These are phyloP conservation scores for Fraxinus baroniana DNA, from an alignment of 305 asterid species.

Conservation along the genomic window DNA sequence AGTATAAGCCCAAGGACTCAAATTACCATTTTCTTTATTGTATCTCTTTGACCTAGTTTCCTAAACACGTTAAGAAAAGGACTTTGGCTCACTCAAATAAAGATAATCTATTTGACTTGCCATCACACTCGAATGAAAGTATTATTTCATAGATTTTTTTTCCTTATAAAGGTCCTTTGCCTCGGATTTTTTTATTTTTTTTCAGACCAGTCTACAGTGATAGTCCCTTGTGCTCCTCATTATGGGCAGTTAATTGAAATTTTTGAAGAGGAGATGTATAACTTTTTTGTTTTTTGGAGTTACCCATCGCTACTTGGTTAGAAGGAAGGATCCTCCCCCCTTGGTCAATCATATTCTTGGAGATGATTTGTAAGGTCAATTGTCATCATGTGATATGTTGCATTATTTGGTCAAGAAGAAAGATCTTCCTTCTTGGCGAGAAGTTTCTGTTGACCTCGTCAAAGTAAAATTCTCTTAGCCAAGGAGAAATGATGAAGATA, in stretches of 20 bases:
- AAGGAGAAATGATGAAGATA: background rate
- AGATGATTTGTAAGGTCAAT: background rate
- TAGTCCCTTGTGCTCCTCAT: background rate
- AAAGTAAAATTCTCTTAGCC: background rate
- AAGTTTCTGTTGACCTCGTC: background rate
- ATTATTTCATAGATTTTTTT: background rate
- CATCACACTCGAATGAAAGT: background rate
- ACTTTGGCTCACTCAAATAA: background rate
- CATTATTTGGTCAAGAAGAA: background rate
- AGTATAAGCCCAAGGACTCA: background rate
- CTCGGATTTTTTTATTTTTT: too few species aligned
- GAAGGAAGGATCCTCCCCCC: background rate
- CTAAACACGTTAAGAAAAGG: background rate
- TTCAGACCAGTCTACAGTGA: background rate
- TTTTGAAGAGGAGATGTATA: background rate
- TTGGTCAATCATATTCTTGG: background rate
- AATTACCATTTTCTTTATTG: background rate
- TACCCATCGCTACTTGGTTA: background rate
- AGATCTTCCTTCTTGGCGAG: background rate
- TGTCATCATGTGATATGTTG: background rate
- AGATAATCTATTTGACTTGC: background rate
- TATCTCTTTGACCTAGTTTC: background rate
- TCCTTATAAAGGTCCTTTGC: background rate
- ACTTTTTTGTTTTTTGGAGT: too few species aligned
- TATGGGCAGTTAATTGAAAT: background rate